Base-by-base conservation (phyloP, 768 basidiomycete species). In the Dacryopinax primogenitus region DNA sequence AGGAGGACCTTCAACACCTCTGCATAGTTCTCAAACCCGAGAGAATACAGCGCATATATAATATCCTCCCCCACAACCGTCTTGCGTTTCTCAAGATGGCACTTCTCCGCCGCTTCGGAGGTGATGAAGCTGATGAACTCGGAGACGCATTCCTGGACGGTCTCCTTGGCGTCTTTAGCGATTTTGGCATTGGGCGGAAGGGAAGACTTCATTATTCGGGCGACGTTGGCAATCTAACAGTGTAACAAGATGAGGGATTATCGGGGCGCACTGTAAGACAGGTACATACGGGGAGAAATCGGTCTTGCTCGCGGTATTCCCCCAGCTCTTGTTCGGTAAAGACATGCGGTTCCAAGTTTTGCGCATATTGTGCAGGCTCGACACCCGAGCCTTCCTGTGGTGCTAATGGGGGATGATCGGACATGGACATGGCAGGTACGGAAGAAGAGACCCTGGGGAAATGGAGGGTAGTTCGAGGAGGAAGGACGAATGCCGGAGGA, bases 41-140 rank as follows among this genome's bases (percentile, higher is more conserved):
- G 82, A 36, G 86, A 82, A 35, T 82, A 78, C 91, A 97, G 93
- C n/a, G 93, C 93, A 69, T 91, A 88, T 65, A 98, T 76, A 51
- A 98, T 94, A 74, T 98, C 95, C 79, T 98, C 94, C 28, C 95
- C 95, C 13, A 92, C 93, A 45, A 97, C 93, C 66, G 95, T 98
- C 80, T 98, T 98, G 67, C 95, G 83, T 77, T 98, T 98, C 79
- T 97, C 94, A 70, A 88, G 79, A 73, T 88, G 83, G 69, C 92
- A 94, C 72, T 92, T 92, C 76, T 97, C 95, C 16, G 91, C 92
- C 3, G 95, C 95, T 75, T 98, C 95, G 45, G 87, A 90, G 32
- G 94, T 96, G 78, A 98, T 92, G 81, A 98, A 98, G 70, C 86
- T 86, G 75, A 98, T 97, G 80, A 96, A 98, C 78, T 98, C 95